Evolutionary conservation across 2,329 filamentous ascomycete genomes (phyloP), one percentile per base, ranked within the genome.

Genomic region (Drechmeria coniospora): DNA sequence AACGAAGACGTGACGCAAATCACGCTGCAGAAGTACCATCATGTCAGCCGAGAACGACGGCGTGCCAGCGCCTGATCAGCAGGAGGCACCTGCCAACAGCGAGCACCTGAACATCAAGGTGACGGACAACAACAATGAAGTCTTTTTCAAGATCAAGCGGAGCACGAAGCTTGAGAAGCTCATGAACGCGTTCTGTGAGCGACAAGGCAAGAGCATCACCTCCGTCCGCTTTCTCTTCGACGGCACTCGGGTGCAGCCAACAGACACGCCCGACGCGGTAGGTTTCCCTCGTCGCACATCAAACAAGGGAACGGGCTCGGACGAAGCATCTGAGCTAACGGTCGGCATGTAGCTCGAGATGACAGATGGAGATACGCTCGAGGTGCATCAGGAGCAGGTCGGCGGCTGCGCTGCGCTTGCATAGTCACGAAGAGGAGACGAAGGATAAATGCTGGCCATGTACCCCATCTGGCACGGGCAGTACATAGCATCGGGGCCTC

Each of bases 101-200:
- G 87, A 95, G 59, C 90, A 98, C 56, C 65, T 98, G 5, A 98
- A 98, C 61, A 95, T 98, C 61, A 98, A 98, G 55, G 90, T 98
- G 10, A 95, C 90, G 0, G 90, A 98, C 45, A 94, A 92, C 62
- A 94, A 94, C 63, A 98, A 98, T 53, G 90, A 98, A 53, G 87
- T 98, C 45, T 98, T 95, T 57, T 98, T 98, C 67, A 98, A 98
- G 67, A 98, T 98, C 63, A 98, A 98, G 76, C 74, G 86, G 21
- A 84, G 79, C 14, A 98, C 90, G 1, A 81, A 84, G 53, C 71
- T 98, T 2, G 90, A 93, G 61, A 98, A 98, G 65, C 66, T 98
- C 30, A 98, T 98, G 90, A 79, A 83, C 36, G 90, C 90, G 13
- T 98, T 95, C 55, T 98, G 90, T 56, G 87, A 95, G 41, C 74